Evolutionary conservation across 1,284 basidiomycete genomes (phyloP), one percentile per base, ranked within the genome.

Genomic region (Ustilago lituana): DNA sequence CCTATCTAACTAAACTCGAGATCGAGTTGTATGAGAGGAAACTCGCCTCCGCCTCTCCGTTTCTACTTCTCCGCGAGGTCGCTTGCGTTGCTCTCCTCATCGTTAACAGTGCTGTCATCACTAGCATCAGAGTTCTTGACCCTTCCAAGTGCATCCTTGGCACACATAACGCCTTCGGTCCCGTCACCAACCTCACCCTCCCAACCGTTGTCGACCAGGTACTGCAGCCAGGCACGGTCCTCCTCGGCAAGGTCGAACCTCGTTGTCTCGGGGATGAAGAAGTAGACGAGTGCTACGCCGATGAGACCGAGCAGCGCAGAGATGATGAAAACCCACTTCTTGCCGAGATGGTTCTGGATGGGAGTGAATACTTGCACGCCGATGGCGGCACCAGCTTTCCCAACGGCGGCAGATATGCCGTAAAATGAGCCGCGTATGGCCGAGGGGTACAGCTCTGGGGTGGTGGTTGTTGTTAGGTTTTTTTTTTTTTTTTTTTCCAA

Each of bases 331-430:
- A 64, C 65, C 56, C 57, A 73, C 20, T 51, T 58, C 57, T 74
- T 77, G 15, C 75, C 88, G 85, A 90, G 29, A 45, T 76, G 27
- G 1, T 32, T 35, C 19, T 91, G 89, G 64, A 91, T 90, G 4
- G 89, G 89, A 4, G 88, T 89, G 81, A 91, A 91, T 1, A 86
- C 89, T 78, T 92, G 89, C 0, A 89, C 90, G 3, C 91, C 91
- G 51, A 91, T 74, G 15, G 89, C 91, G 7, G 90, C 90, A 5
- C 91, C 91, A 0, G 87, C 85, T 78, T 92, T 92, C 5, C 90
- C 90, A 7, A 91, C 82, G 0, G 89, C 89, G 10, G 89, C 82
- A 6, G 78, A 80, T 45, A 91, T 74, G 5, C 89, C 89, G 67
- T 75, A 77, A 31, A 56, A 55, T 1, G 67, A 65, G 0, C 67